A percentile compares a stretch with the other conserved stretches of the same genome.
Conservation (phyloP, 352 stramenopile species). For the Bremia lactucae region DNA sequence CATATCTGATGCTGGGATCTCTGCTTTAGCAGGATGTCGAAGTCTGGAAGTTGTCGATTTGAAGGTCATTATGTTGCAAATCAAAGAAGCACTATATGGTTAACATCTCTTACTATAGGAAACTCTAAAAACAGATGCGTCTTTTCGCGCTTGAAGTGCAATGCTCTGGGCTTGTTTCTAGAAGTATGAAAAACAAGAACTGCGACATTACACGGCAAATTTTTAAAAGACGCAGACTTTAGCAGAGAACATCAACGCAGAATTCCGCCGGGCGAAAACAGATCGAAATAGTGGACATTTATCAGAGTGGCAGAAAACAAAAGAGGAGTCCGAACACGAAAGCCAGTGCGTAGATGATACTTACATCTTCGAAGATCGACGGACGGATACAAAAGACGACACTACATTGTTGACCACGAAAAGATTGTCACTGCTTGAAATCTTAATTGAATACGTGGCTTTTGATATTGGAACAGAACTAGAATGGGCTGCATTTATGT, state of each 20-base stretch:
- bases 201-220: conserved; percentile 15
- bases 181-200: conserved; percentile 33
- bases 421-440: background rate
- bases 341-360: conserved; percentile 14
- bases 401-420: background rate
- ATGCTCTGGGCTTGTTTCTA: conserved; percentile 42
- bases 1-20: conserved; percentile 36
- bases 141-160: conserved; percentile 30
- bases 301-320: conserved; percentile 16
- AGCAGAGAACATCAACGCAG: conserved; percentile 25
- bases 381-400: conserved; percentile 10
- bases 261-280: conserved; percentile 29
- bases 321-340: conserved; percentile 18
- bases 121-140: conserved; percentile 37
- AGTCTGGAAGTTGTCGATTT: conserved; percentile 48
- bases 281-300: conserved; percentile 23
- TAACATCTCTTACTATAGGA: conserved; percentile 5
- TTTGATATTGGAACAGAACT: conserved; percentile 47
- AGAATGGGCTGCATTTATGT: conserved; percentile 49
- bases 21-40: conserved; percentile 24
- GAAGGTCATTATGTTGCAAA: conserved; percentile 28
- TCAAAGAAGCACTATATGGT: background rate
- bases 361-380: conserved; percentile 13
- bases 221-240: conserved; percentile 11
- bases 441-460: conserved; percentile 4